Evolutionary conservation across 306 rosid species (phyloP).

Genomic region (Trifolium repens): DNA sequence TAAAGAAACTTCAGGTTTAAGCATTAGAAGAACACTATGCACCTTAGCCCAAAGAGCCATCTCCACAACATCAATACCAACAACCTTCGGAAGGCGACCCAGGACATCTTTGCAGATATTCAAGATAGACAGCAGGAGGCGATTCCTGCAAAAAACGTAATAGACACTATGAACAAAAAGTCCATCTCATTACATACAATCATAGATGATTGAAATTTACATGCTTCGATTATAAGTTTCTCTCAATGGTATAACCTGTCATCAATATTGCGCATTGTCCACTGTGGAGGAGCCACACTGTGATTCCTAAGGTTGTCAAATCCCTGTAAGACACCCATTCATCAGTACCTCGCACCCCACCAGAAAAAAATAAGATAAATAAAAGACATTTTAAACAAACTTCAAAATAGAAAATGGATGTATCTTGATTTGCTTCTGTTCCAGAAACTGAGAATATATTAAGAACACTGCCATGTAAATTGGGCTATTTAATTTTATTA

Average conservation of each 20-base stretch:
- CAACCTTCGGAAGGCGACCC: constrained; percentile 92
- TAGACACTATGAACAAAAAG: constrained; percentile 29
- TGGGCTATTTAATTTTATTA: neutral
- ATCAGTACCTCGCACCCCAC: neutral
- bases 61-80: constrained; percentile 97
- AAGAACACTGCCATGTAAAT: neutral
- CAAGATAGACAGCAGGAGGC: constrained; percentile 73
- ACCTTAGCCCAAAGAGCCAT: constrained; percentile 99
- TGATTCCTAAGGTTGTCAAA: constrained; percentile 93
- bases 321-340: constrained; percentile 64
- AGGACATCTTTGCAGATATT: constrained; percentile 82
- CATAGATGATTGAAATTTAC: constrained; percentile 10
- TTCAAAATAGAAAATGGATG: constrained; percentile 18
- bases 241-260: constrained; percentile 70
- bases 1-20: constrained; percentile 32
- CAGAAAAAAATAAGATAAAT: neutral
- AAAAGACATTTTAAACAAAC: constrained; percentile 31
- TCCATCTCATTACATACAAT: constrained; percentile 21
- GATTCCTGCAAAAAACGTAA: constrained; percentile 64
- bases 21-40: constrained; percentile 46
- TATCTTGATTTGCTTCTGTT: constrained; percentile 40
- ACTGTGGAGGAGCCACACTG: constrained; percentile 90
- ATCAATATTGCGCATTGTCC: constrained; percentile 96
- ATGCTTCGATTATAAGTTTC: constrained; percentile 35
- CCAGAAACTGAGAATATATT: constrained; percentile 18